These are phyloP conservation scores for Talaromyces sp. DNA, from an alignment of 2,329 filamentous ascomycete genomes.

Conservation along the genomic window DNA sequence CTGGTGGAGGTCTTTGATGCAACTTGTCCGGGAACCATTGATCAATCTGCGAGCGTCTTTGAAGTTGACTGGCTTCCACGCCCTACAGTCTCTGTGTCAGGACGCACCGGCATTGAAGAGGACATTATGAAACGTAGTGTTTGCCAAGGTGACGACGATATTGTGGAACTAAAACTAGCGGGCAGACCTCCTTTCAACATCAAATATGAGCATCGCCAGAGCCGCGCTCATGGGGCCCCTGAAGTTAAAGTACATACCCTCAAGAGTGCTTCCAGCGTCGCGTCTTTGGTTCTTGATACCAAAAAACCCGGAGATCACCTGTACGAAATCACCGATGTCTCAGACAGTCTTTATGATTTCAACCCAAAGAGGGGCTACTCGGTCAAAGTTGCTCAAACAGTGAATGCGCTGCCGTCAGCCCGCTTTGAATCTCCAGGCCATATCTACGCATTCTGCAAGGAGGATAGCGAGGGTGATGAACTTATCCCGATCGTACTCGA, in stretches of 20 bases:
- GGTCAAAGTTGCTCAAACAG: constrained; percentile 70
- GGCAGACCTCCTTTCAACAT: constrained; percentile 80
- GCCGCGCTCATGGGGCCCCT: constrained; percentile 60
- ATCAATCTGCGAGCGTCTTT: constrained; percentile 67
- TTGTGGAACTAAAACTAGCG: constrained; percentile 72
- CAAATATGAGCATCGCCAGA: constrained; percentile 73
- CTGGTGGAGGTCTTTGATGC: constrained; percentile 71
- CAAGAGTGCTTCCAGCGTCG: constrained; percentile 69
- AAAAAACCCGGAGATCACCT: constrained; percentile 74
- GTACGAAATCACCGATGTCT: constrained; percentile 78
- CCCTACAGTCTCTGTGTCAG: constrained; percentile 60
- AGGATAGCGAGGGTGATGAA: constrained; percentile 75
- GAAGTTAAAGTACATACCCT: constrained; percentile 65
- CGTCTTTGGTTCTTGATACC: constrained; percentile 81
- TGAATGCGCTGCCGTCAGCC: constrained; percentile 78
- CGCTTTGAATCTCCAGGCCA: constrained; percentile 80
- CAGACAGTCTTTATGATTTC: constrained; percentile 79
- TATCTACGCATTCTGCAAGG: constrained; percentile 91
- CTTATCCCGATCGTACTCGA: constrained; percentile 80
- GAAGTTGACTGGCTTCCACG: constrained; percentile 79
- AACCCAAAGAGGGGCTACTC: constrained; percentile 61
- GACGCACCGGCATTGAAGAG: constrained; percentile 37
- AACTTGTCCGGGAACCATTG: constrained; percentile 76
- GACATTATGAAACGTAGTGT: constrained; percentile 71
- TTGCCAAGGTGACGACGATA: constrained; percentile 91